Evolutionary conservation across 352 stramenopile species (phyloP), one percentile per base, ranked within the genome.

Genomic region (Phytopythium boreale): DNA sequence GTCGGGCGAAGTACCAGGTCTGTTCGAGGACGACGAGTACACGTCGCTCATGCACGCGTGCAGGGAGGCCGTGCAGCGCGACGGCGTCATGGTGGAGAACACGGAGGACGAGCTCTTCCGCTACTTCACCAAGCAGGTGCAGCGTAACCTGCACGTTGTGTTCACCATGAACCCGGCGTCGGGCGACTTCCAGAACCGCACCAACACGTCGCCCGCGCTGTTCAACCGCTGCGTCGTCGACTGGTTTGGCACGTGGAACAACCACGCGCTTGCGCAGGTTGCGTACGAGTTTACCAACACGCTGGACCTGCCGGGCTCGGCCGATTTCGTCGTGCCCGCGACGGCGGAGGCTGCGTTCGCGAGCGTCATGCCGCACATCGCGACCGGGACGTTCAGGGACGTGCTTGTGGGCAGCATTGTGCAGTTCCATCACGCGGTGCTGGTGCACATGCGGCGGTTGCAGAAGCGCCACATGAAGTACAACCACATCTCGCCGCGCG

Each of bases 91-190:
- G 69, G 76, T 97, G 11, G 88, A 96, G 47, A 97, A 98, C 70
- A 97, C 92, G 1, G 95, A 98, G 58, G 94, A 98, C 64, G 96
- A 98, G 67, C 76, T 98, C 0, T 98, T 98, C 71, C 79, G 89
- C 20, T 96, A 98, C 67, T 99, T 99, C 67, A 99, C 97, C 0
- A 87, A 84, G 29, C 90, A 98, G 74, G 97, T 99, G 11, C 98
- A 99, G 72, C 83, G 95, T 10, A 99, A 99, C 71, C 80, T 99
- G 34, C 98, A 99, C 79, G 97, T 99, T 19, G 98, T 99, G 19
- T 99, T 99, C 70, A 99, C 98, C 14, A 99, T 99, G 94, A 99
- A 99, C 72, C 98, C 98, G 55, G 97, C 96, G 43, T 97, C 95
- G 10, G 96, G 95, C 27, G 97, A 98, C 69, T 99, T 98, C 86